phyloP scores from a whole-genome alignment of 2,329 filamentous ascomycete genomes.

The Lachnum nothofagi region DNA sequence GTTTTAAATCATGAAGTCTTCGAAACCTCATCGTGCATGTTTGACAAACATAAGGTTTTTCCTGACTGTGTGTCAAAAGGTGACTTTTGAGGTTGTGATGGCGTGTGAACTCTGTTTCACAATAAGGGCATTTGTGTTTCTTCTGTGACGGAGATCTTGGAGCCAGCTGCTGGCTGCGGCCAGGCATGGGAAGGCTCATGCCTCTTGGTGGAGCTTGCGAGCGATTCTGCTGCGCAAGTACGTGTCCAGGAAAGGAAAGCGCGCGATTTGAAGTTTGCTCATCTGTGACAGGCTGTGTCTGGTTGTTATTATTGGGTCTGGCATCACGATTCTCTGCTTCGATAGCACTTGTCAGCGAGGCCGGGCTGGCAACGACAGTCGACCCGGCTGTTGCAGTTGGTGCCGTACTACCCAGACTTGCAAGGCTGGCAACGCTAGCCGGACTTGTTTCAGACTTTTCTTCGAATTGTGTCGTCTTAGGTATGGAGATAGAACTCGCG shows the following conservation, averaged over 20 bases:
- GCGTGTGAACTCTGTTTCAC: constrained; percentile 91
- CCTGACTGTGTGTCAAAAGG: constrained; percentile 93
- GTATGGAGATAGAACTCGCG: constrained; percentile 30
- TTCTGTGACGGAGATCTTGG: constrained; percentile 72
- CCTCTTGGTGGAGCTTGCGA: constrained; percentile 38
- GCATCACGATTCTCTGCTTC: constrained; percentile 25
- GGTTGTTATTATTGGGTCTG: constrained; percentile 13
- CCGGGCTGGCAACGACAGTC: constrained; percentile 30
- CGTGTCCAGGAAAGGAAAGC: constrained; percentile 31
- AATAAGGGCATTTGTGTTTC: constrained; percentile 95
- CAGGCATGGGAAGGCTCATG: constrained; percentile 54
- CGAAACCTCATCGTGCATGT: constrained; percentile 92
- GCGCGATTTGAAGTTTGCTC: constrained; percentile 28
- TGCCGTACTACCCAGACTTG: constrained; percentile 30
- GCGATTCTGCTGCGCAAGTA: constrained; percentile 25
- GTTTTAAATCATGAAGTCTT: constrained; percentile 88
- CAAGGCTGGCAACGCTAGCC: constrained; percentile 31
- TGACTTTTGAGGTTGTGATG: constrained; percentile 98
- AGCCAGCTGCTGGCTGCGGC: constrained; percentile 40
- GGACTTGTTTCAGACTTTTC: constrained; percentile 30
- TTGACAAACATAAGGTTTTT: constrained; percentile 92
- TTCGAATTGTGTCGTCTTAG: constrained; percentile 27
- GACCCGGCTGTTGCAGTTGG: constrained; percentile 32
- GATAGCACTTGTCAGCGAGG: constrained; percentile 22
- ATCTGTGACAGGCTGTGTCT: constrained; percentile 24